Evolutionary conservation across 179 eudicot species (phyloP).

Genomic region (Nepenthes alata): DNA sequence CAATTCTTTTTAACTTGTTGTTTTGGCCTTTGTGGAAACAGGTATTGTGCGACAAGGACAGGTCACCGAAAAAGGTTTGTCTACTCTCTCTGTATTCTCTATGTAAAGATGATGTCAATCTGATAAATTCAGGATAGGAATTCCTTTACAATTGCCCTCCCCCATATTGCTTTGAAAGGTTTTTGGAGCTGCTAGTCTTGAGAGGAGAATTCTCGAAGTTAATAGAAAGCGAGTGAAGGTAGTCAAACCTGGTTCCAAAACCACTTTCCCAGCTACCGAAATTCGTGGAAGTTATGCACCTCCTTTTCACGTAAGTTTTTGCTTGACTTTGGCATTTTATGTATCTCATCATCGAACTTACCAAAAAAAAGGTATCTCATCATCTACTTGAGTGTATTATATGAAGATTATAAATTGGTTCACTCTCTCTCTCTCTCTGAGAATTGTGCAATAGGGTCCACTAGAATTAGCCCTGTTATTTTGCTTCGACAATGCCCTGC

Average conservation of each 20-base stretch:
- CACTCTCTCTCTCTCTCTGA: too few species aligned
- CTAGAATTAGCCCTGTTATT: too few species aligned
- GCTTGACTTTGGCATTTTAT: background rate
- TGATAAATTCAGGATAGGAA: background rate
- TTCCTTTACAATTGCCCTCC: background rate
- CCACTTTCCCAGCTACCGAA: constrained; percentile 84
- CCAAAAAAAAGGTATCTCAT: too few species aligned
- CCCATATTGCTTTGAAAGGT: constrained; percentile 27
- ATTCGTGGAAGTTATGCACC: constrained; percentile 92
- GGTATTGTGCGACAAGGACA: constrained; percentile 80
- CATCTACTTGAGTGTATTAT: too few species aligned
- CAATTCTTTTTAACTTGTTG: background rate
- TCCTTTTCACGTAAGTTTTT: constrained; percentile 79
- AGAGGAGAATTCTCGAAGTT: constrained; percentile 85
- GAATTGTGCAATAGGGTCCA: too few species aligned
- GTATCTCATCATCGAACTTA: too few species aligned
- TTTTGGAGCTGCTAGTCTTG: constrained; percentile 57
- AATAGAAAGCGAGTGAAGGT: constrained; percentile 82
- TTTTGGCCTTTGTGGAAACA: constrained; percentile 23
- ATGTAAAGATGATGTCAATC: background rate
- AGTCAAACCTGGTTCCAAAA: constrained; percentile 89
- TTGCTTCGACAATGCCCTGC: too few species aligned
- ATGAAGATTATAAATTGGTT: too few species aligned
- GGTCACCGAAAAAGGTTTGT: constrained; percentile 63
- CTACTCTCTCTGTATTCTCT: background rate